Base-by-base conservation (phyloP, 2,329 filamentous ascomycete genomes). In the Aspergillus arachidicola region DNA sequence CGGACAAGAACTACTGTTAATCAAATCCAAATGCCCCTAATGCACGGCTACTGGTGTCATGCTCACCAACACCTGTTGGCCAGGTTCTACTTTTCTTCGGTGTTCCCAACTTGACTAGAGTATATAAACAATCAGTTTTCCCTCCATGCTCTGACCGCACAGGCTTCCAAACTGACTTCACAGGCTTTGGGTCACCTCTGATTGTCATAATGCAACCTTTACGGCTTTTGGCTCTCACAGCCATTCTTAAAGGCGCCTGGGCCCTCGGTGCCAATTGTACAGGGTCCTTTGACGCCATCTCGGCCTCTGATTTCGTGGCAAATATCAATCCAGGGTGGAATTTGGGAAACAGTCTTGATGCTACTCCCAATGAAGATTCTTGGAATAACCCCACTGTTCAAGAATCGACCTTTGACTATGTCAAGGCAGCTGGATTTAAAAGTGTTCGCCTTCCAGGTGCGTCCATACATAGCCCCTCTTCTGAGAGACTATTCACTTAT, bases 271-370 rank as follows among this genome's bases (percentile, higher is more conserved):
- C 64, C 23, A 65, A 68, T 58, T 85, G 83, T 64, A 73, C 73
- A 1, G 78, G 78, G 1, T 77, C 75, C 6, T 86, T 85, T 69
- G 72, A 72, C 3, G 70, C 78, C 4, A 78, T 85, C 54, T 79
- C 83, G 0, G 84, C 84, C 0, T 72, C 76, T 0, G 73, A 81
- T 3, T 86, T 78, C 57, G 76, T 87, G 55, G 76, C 78, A 6
- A 80, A 77, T 10, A 76, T 87, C 46, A 84, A 84, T 56, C 83
- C 85, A 0, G 86, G 86, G 9, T 88, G 86, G 86, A 88, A 88
- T 66, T 68, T 87, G 10, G 86, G 86, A 11, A 88, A 88, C 61
- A 87, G 85, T 0, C 79, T 88, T 34, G 87, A 88, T 69, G 84
- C 85, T 1, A 74, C 81, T 9, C 82, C 85, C 6, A 77, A 82